Base-by-base conservation (phyloP, 805 yeast genomes). In the Myxozyma sirexii region DNA sequence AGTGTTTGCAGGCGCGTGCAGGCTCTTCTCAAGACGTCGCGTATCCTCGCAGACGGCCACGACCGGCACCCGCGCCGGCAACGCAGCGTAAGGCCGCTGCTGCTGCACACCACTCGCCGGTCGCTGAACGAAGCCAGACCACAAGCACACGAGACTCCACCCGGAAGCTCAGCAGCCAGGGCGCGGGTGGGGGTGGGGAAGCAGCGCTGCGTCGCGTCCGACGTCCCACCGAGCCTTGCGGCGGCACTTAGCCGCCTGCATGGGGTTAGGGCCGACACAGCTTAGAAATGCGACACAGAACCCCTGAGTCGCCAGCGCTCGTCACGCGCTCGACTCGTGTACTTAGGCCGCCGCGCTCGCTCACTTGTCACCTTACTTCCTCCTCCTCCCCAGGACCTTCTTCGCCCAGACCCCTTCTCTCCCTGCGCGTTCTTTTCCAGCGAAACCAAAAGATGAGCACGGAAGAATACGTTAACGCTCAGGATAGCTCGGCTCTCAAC, bases 401-500 rank as follows among this genome's bases (percentile, higher is more conserved):
- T 23, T 23, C 31, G 17, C 53, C 35, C n/a, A n/a, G n/a, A 4
- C 15, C 17, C 33, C 33, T 10, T 23, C 27, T 37, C 53, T 17
- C 12, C 53, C 39, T 37, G 21, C 21, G n/a, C n/a, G n/a, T 48
- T 41, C n/a, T 15, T 37, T 27, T 23, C 53, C n/a, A n/a, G n/a
- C n/a, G n/a, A 13, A 17, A 26, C 12, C 21, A 37, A 24, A 21
- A 35, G 45, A 60, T 60, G 64, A 38, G 48, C 33, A 42, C 41
- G 49, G 54, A 29, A 8, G 66, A 56, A 29, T 44, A 23, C 47
- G 27, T 45, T 17, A 51, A 29, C 23, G 60, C 59, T 24, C 39
- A 53, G 17, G 63, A 62, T 49, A 31, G 42, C 58, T 17, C 60
- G 24, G 26, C 63, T 4, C 50, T 62, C 39, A 29, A 48, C 31